These are phyloP conservation scores for Epichloe baconii DNA, from an alignment of 2,329 filamentous ascomycete genomes.

Conservation along the genomic window DNA sequence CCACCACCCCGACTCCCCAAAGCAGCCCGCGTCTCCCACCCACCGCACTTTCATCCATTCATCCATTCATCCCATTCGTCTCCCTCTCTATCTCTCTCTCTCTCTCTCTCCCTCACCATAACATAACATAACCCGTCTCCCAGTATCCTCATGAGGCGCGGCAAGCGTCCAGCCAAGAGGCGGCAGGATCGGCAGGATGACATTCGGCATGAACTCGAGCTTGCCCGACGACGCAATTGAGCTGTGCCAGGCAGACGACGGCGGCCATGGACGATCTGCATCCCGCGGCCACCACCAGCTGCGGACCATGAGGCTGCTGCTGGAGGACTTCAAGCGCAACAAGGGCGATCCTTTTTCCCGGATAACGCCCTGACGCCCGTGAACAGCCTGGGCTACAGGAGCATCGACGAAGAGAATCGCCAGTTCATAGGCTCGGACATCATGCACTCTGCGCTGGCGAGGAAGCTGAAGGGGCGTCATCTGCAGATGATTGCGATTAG, in stretches of 20 bases:
- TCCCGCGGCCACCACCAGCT: neutral
- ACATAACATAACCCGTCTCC: no score
- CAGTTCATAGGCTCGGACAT: constrained; percentile 55
- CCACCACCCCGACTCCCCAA: no score
- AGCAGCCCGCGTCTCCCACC: no score
- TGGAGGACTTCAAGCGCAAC: constrained; percentile 52
- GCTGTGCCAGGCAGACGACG: neutral
- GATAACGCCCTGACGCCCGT: constrained; percentile 25
- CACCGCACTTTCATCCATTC: no score
- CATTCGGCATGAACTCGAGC: neutral
- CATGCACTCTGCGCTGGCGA: constrained; percentile 58
- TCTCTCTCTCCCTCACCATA: no score
- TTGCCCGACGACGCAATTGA: neutral
- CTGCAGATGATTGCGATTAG: constrained; percentile 97
- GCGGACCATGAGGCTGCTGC: constrained; percentile 27
- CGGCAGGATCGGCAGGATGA: neutral
- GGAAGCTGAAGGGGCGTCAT: constrained; percentile 70
- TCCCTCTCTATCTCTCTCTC: no score
- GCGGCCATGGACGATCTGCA: neutral
- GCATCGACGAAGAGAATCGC: constrained; percentile 40
- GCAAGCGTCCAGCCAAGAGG: neutral
- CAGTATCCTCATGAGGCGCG: no score
- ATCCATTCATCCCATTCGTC: no score
- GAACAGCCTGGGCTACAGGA: constrained; percentile 17
- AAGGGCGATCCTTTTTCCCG: constrained; percentile 34